Percentiles rank a stretch among this genome's conserved stretches.
Evolutionary conservation across 1,139 yeast species (phyloP).

Genomic region (Blastobotrys arbuscula): DNA sequence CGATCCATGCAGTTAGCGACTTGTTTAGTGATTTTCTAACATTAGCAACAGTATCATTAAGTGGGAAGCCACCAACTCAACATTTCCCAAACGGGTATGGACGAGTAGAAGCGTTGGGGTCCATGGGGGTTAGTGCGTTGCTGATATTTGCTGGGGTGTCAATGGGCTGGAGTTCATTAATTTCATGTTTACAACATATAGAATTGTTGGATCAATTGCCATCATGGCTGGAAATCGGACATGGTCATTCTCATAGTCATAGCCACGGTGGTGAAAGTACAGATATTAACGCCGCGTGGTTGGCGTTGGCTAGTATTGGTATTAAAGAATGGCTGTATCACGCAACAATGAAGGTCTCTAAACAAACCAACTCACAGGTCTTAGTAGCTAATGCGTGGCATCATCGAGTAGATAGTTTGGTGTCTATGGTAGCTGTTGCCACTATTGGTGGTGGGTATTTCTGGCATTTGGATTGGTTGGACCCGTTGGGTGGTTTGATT

Average conservation of each 20-base stretch:
- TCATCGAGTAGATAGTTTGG: constrained; percentile 91
- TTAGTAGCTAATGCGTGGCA: constrained; percentile 98
- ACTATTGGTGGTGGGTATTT: constrained; percentile 84
- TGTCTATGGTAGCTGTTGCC: constrained; percentile 82
- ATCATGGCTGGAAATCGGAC: constrained; percentile 34
- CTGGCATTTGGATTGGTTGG: constrained; percentile 74
- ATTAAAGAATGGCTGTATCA: constrained; percentile 83
- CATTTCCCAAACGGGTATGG: constrained; percentile 87
- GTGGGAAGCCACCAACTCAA: constrained; percentile 57
- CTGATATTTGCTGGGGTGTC: constrained; percentile 82
- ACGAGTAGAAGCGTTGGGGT: constrained; percentile 86
- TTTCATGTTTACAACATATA: constrained; percentile 53
- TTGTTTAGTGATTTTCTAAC: constrained; percentile 85
- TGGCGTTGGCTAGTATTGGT: constrained; percentile 81
- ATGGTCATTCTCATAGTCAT: constrained; percentile 42
- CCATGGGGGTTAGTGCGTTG: constrained; percentile 78
- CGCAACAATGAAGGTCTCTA: constrained; percentile 76
- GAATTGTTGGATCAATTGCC: constrained; percentile 15
- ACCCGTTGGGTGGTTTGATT: constrained; percentile 82
- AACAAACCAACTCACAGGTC: constrained; percentile 74
- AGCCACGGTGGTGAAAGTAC: constrained; percentile 46
- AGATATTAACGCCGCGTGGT: constrained; percentile 90
- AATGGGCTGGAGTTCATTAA: constrained; percentile 82
- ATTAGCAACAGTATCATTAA: constrained; percentile 78
- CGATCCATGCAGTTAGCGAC: constrained; percentile 87